These are phyloP conservation scores for Mycothermus thermophilus DNA, from an alignment of 495 filamentous ascomycete species.

Conservation along the genomic window DNA sequence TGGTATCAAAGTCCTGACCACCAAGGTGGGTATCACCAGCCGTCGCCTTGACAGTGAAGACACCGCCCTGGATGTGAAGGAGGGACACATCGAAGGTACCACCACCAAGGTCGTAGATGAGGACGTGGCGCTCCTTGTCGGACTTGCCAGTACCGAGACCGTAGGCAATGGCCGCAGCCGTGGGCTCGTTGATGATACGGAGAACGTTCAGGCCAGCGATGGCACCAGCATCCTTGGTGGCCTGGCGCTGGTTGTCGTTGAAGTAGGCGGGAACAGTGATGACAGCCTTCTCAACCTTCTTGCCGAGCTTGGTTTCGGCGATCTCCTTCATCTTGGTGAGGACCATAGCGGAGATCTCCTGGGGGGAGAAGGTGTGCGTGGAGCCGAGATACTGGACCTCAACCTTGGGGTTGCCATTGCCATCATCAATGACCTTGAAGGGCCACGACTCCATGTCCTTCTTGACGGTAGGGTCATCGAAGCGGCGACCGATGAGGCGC, in stretches of 20 bases:
- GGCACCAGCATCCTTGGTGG: slow-evolving; percentile 96
- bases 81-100: slow-evolving; percentile 99
- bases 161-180: slow-evolving; percentile 92
- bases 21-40: slow-evolving; percentile 98
- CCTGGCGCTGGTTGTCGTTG: slow-evolving; percentile 99
- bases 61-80: slow-evolving; percentile 96
- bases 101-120: slow-evolving; percentile 99
- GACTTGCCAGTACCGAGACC: slow-evolving; percentile 88
- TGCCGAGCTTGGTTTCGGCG: slow-evolving; percentile 89
- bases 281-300: slow-evolving; percentile 95
- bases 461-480: slow-evolving; percentile 90
- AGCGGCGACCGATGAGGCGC: slow-evolving; percentile 92
- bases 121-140: slow-evolving; percentile 92
- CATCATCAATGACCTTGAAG: slow-evolving; percentile 91
- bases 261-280: slow-evolving; percentile 98
- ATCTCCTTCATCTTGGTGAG: slow-evolving; percentile 96
- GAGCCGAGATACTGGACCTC: slow-evolving; percentile 93
- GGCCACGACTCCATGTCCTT: slow-evolving; percentile 97
- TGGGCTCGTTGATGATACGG: slow-evolving; percentile 99
- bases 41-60: slow-evolving; percentile 98
- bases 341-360: slow-evolving; percentile 97
- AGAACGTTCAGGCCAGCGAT: slow-evolving; percentile 96
- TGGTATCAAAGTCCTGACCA: slow-evolving; percentile 98
- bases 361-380: slow-evolving; percentile 87
- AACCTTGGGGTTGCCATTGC: slow-evolving; percentile 79